phyloP scores from a whole-genome alignment of 2,329 filamentous ascomycete species.

The Botrytis byssoidea region DNA sequence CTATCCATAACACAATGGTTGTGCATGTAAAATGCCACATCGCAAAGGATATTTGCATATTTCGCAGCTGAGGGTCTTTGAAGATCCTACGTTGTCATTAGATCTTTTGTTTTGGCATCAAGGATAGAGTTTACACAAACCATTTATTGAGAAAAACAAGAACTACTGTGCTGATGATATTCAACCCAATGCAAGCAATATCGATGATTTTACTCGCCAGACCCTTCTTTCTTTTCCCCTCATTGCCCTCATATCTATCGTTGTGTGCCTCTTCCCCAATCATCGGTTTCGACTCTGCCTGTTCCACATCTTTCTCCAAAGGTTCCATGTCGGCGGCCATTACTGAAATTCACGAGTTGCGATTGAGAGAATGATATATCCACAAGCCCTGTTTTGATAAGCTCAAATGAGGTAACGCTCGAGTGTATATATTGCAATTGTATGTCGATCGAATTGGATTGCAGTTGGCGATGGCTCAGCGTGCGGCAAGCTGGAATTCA shows the following conservation, averaged over 20 bases:
- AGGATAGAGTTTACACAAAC: conserved; percentile 32
- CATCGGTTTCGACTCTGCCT: conserved; percentile 27
- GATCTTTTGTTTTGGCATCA: neutral
- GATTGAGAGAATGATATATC: neutral
- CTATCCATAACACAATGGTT: conserved; percentile 44
- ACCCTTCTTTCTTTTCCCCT: conserved; percentile 20
- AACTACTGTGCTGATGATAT: conserved; percentile 45
- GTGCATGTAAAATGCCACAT: conserved; percentile 50
- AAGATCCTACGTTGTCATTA: conserved; percentile 41
- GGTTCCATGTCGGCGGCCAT: conserved; percentile 19
- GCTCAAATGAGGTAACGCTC: neutral
- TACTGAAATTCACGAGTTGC: neutral
- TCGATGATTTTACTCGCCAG: conserved; percentile 29
- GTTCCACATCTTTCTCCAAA: conserved; percentile 33
- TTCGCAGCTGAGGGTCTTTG: conserved; percentile 44
- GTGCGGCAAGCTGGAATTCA: neutral
- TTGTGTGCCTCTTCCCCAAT: conserved; percentile 20
- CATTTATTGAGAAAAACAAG: conserved; percentile 48
- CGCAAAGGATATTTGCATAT: conserved; percentile 47
- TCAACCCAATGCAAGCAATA: conserved; percentile 42
- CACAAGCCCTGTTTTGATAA: neutral
- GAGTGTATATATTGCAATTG: neutral
- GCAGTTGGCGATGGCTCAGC: neutral
- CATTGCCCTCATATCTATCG: conserved; percentile 19
- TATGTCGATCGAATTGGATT: neutral